These are phyloP conservation scores for Populus nigra DNA, from an alignment of 345 rosid genomes.

Conservation along the genomic window DNA sequence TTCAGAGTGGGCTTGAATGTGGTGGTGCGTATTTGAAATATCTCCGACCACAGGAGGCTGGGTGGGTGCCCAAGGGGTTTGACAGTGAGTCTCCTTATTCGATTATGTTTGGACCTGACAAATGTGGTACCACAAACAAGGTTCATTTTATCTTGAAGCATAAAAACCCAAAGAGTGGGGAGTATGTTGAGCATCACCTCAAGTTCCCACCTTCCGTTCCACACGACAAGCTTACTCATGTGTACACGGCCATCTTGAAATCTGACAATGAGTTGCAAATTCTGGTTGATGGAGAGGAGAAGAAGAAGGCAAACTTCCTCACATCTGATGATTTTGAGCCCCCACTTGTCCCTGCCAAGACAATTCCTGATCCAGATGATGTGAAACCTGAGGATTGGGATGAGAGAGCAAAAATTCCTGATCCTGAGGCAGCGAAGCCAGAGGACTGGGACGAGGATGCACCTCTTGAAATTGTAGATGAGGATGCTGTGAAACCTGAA, in stretches of 20 bases:
- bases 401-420: constrained; percentile 76
- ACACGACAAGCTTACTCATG: constrained; percentile 74
- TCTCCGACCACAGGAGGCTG: constrained; percentile 73
- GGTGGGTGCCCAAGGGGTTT: constrained; percentile 63
- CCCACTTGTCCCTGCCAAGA: constrained; percentile 68
- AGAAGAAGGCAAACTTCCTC: constrained; percentile 69
- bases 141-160: constrained; percentile 86
- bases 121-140: constrained; percentile 83
- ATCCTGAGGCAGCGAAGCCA: constrained; percentile 67
- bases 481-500: constrained; percentile 81
- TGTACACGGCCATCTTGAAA: constrained; percentile 74
- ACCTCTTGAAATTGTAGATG: constrained; percentile 81
- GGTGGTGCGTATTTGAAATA: constrained; percentile 87
- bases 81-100: constrained; percentile 76
- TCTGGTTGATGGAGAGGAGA: constrained; percentile 77
- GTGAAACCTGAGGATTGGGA: constrained; percentile 91
- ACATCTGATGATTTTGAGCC: constrained; percentile 78
- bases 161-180: constrained; percentile 86
- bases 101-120: constrained; percentile 92
- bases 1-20: constrained; percentile 82
- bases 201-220: constrained; percentile 81
- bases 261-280: constrained; percentile 64
- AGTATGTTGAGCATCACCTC: constrained; percentile 74
- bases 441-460: constrained; percentile 96
- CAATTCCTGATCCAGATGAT: constrained; percentile 88